Base-by-base conservation (phyloP, 371 early-diverging fungal genomes). In the Rhizomucor pusillus region DNA sequence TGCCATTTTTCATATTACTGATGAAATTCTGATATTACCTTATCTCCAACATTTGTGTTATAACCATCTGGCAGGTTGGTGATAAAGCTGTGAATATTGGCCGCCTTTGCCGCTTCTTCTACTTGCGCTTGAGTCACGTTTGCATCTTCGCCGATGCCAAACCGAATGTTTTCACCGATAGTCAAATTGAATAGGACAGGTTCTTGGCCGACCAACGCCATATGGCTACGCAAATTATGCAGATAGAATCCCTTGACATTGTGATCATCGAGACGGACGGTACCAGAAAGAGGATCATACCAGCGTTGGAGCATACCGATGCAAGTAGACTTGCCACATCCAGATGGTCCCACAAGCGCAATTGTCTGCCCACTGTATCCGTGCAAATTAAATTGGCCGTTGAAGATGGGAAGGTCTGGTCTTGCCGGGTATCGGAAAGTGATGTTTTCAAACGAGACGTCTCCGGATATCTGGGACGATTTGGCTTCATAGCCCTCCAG, bases 171-270 rank as follows among this genome's bases (percentile, higher is more conserved):
- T 11, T 93, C 87, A 14, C 75, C 67, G 57, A 95, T 84, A 0
- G 89, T 78, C 57, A 84, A 66, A 65, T 85, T 82, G 66, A 94
- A 93, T 16, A 94, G 68, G 18, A 75, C 73, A 9, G 93, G 93
- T 65, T 94, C 94, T 70, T 96, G 95, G 24, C 87, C 82, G 5
- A 95, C 94, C 36, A 94, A 70, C 2, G 89, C 87, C 63, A 94
- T 80, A 40, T 85, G 77, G 6, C 77, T 54, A 44, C 93, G 84
- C 14, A 91, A 65, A 34, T 81, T 75, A 20, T 68, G 65, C 36
- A 90, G 65, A 41, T 75, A 63, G 57, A 87, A 80, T 16, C 77
- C 70, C 41, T 73, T 65, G 52, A 90, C 80, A 60, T 91, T 83
- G 24, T 69, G 52, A 24, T 80, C 81, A 60, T 94, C 90, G 5